Evolutionary conservation across 2,329 filamentous ascomycete genomes (phyloP), one percentile per base, ranked within the genome.

Genomic region (Diplodia scrobiculata): DNA sequence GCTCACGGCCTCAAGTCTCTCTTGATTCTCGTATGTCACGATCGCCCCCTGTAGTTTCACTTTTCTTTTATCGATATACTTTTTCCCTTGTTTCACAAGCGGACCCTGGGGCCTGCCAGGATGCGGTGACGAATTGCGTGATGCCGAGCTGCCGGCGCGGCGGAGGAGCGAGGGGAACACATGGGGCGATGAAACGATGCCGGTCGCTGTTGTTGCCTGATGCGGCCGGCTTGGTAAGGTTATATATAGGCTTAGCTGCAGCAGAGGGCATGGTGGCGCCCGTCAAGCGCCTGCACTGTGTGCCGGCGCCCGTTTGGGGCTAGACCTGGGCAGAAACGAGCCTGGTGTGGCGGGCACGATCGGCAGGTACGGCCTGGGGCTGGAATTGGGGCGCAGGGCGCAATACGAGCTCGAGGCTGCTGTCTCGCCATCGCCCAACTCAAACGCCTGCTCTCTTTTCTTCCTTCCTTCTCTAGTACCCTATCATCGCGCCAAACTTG

Each of bases 241-340:
- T 62, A 62, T 62, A 50, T 50, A 62, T 62, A 62, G 58, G 58
- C 41, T 45, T 45, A 21, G 55, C 36, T 25, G 55, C 55, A 47
- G 38, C 38, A 50, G 21, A 27, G 25, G 25, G 14, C 21, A 14
- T 36, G 36, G 32, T 53, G 51, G 27, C 51, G 54, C 54, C 41
- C 54, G 11, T 59, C 14, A 32, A 27, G 55, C 38, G 54, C 19
- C 21, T 58, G 54, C n/a, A 14, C 14, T 11, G 36, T 27, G 25
- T 14, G 36, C 54, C 29, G 34, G 19, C 36, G 10, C 52, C 41
- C 1, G 14, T 60, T 60, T 14, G 17, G 55, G 55, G 5, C 38
- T 60, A 48, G 38, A 47, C 21, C 17, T 3, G 38, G 53, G 34
- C n/a, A 14, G 32, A 58, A 29, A 36, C 53, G 34, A 36, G 38